Percentiles rank a stretch among this genome's conserved stretches.
phyloP scores from a whole-genome alignment of 2,329 filamentous ascomycete genomes.

The Corynespora cassiicola region DNA sequence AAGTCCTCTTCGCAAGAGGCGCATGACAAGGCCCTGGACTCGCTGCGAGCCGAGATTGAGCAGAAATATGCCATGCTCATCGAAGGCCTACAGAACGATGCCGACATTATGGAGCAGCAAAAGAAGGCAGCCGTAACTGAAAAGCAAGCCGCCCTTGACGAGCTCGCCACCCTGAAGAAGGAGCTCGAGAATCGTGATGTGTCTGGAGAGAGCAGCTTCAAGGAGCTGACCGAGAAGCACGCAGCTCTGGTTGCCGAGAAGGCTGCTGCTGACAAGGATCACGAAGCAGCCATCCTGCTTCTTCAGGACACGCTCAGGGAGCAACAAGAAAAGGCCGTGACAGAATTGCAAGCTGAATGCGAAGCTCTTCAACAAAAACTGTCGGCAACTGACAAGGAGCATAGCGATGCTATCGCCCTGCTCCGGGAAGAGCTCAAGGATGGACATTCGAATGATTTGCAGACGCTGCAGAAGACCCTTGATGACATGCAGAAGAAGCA shows the following conservation, averaged over 20 bases:
- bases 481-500: conserved; percentile 34
- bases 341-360: conserved; percentile 32
- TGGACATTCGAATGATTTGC: conserved; percentile 34
- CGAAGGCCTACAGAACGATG: conserved; percentile 34
- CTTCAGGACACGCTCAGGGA: conserved; percentile 34
- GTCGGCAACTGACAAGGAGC: conserved; percentile 33
- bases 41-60: conserved; percentile 35
- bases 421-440: conserved; percentile 36
- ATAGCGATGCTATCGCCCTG: conserved; percentile 37
- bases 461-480: conserved; percentile 30
- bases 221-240: conserved; percentile 24
- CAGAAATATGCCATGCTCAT: conserved; percentile 36
- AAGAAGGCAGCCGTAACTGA: conserved; percentile 27
- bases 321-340: conserved; percentile 30
- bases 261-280: conserved; percentile 30
- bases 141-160: conserved; percentile 32
- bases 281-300: conserved; percentile 31
- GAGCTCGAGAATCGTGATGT: conserved; percentile 25
- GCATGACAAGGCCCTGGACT: conserved; percentile 29
- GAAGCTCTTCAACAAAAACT: conserved; percentile 28
- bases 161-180: conserved; percentile 27
- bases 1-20: conserved; percentile 22
- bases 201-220: conserved; percentile 18
- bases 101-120: conserved; percentile 33
- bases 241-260: conserved; percentile 32